Evolutionary conservation across 2,329 filamentous ascomycete species (phyloP).

Genomic region (Claviceps humidiphila): DNA sequence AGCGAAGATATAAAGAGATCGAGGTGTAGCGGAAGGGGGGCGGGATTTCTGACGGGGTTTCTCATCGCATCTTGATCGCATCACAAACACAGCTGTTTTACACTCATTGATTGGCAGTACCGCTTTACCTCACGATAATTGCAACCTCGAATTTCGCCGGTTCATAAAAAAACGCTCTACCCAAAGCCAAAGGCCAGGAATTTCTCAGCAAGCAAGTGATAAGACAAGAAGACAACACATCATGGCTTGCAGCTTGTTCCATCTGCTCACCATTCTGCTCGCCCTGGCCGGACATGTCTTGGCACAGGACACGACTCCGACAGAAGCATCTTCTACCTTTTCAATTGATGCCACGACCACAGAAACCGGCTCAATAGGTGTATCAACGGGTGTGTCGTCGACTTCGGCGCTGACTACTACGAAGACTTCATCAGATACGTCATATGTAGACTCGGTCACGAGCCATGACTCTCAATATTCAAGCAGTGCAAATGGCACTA

Average conservation of each 20-base stretch:
- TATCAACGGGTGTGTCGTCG: neutral
- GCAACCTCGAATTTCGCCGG: too few relatives aligned
- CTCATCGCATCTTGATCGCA: neutral
- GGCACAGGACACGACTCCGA: constrained; percentile 1
- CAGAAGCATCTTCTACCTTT: neutral
- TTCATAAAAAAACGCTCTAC: too few relatives aligned
- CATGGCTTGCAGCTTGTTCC: constrained; percentile 2
- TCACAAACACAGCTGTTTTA: neutral
- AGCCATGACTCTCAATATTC: neutral
- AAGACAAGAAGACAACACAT: neutral
- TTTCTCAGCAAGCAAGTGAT: too few relatives aligned
- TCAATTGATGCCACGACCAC: neutral
- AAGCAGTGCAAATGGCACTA: neutral
- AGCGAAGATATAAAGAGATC: neutral
- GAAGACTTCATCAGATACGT: neutral
- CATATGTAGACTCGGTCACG: neutral
- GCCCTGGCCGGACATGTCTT: neutral
- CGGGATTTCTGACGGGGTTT: neutral
- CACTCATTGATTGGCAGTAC: neutral
- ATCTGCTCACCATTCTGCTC: constrained; percentile 1
- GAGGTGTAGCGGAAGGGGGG: neutral
- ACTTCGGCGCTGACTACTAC: neutral
- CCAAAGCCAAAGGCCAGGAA: too few relatives aligned
- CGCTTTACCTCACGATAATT: too few relatives aligned
- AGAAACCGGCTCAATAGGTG: neutral